Percentiles rank a stretch among this genome's conserved stretches.
phyloP scores from a whole-genome alignment of 148 eudicot species.

The Camellia sinensis region DNA sequence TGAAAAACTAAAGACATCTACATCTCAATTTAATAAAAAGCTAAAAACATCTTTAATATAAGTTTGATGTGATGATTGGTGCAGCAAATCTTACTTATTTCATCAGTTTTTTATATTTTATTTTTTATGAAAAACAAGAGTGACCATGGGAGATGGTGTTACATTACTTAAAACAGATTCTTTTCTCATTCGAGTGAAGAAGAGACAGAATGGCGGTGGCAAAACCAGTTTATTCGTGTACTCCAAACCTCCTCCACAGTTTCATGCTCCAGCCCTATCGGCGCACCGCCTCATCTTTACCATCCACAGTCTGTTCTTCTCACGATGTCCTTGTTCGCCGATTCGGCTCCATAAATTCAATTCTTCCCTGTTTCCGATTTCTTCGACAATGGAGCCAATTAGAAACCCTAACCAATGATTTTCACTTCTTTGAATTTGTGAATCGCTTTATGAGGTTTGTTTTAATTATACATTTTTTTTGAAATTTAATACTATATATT shows the following conservation, averaged over 20 bases:
- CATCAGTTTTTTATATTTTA: no score
- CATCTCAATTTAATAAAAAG: no score
- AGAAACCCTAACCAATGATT: slow-evolving; percentile 36
- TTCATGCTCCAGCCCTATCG: slow-evolving; percentile 15
- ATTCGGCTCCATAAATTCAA: not conserved
- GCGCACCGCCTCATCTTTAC: slow-evolving; percentile 13
- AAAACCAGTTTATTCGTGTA: no score
- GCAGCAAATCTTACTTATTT: no score
- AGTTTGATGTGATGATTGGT: no score
- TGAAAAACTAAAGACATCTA: no score
- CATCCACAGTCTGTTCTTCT: slow-evolving; percentile 13
- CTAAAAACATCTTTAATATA: no score
- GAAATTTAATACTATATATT: not conserved
- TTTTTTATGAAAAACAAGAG: no score
- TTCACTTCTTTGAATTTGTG: slow-evolving; percentile 69
- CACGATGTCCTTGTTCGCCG: slow-evolving; percentile 24
- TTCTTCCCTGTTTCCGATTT: slow-evolving; percentile 21
- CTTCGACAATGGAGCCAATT: slow-evolving; percentile 29
- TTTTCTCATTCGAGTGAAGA: no score
- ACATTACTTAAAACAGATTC: no score
- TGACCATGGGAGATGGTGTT: no score
- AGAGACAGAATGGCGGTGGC: no score
- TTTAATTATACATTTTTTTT: not conserved
- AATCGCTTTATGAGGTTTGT: slow-evolving; percentile 86
- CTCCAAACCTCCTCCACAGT: slow-evolving; percentile 23